Evolutionary conservation across 805 yeast species (phyloP), one percentile per base, ranked within the genome.

Genomic region (Starmerella kuoi): DNA sequence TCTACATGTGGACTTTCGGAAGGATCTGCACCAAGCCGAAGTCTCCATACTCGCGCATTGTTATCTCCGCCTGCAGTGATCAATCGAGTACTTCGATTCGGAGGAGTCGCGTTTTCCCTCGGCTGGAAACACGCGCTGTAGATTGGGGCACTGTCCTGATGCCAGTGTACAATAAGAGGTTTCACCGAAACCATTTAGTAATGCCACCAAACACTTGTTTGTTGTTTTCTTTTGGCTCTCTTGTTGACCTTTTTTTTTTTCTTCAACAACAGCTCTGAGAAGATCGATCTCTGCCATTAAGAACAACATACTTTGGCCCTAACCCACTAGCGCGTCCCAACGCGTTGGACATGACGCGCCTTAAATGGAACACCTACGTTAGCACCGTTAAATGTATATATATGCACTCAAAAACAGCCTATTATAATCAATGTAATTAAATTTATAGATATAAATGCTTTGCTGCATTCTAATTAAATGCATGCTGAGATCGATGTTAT

Each of bases 61-160:
- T 80, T 82, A 60, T 91, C 98, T 32, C 96, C 96, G 20, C 97
- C 97, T 0, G 85, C 94, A 0, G 97, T 88, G 3, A 79, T 88
- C 27, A 88, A 62, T 38, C 93, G 69, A 17, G 40, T 36, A 32
- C 27, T 52, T 42, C 40, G 40, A 44, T 41, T 39, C 27, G 40
- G 44, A 23, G 41, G 49, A 18, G 41, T 33, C 17, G 47, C 12
- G 19, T 33, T 19, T 20, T 48, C 37, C 18, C 36, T 30, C 12
- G 63, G 64, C 50, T 64, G 66, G 40, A 65, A 61, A 31, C 61
- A 55, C 7, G 60, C 66, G 22, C 62, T 53, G 50, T 63, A 65
- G 20, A 65, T 60, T 1, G 70, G 69, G 51, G 58, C 62, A 46
- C 54, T 58, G 37, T 66, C 69, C 40, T 56, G 53, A 46, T 65